Percentiles rank a stretch among this genome's conserved stretches.
Evolutionary conservation across 1,139 yeast species (phyloP).

Genomic region (Saccharomyces hybrid): DNA sequence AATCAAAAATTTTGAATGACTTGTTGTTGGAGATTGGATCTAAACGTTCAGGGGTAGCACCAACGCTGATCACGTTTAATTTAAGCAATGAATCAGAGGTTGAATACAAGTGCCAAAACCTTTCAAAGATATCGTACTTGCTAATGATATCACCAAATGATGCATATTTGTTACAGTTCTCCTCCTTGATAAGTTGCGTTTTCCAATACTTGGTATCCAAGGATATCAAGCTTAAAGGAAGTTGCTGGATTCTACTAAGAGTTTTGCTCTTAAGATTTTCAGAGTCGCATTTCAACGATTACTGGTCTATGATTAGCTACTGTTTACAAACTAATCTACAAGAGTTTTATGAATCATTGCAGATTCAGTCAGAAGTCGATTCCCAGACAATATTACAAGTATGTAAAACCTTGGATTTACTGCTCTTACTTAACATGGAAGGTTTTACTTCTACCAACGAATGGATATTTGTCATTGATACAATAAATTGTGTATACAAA

Average conservation of each 20-base stretch:
- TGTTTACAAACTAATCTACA: constrained; percentile 50
- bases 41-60: constrained; percentile 25
- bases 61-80: constrained; percentile 27
- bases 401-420: constrained; percentile 70
- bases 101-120: constrained; percentile 22
- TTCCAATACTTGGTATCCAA: constrained; percentile 24
- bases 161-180: constrained; percentile 38
- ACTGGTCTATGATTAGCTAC: constrained; percentile 65
- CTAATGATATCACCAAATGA: constrained; percentile 55
- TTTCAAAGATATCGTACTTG: constrained; percentile 46
- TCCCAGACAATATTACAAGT: constrained; percentile 46
- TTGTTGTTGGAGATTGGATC: constrained; percentile 21
- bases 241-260: constrained; percentile 47
- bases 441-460: constrained; percentile 68
- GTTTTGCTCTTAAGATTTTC: constrained; percentile 56
- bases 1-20: constrained; percentile 39
- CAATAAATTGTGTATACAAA: constrained; percentile 53
- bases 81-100: constrained; percentile 29
- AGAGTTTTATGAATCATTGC: constrained; percentile 34
- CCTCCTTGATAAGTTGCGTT: constrained; percentile 20
- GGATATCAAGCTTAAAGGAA: constrained; percentile 18
- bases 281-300: constrained; percentile 54
- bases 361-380: constrained; percentile 36
- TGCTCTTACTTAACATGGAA: constrained; percentile 60
- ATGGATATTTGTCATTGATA: constrained; percentile 79